Evolutionary conservation across 1,139 yeast genomes (phyloP).

Genomic region (Magnusiomyces sp.): DNA sequence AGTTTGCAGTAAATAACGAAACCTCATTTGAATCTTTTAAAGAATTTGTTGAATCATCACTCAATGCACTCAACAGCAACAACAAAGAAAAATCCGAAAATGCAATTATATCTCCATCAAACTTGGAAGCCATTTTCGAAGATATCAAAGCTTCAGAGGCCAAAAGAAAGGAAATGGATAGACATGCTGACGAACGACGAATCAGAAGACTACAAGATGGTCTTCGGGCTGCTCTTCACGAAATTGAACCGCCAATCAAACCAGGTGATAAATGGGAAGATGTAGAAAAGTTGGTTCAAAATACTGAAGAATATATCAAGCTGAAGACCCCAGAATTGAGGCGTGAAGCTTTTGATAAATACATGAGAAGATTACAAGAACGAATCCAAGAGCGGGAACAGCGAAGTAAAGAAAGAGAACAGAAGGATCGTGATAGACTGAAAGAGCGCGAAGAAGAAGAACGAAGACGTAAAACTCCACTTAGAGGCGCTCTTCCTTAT

Average conservation of each 20-base stretch:
- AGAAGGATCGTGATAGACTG: conserved; percentile 14
- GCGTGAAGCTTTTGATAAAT: conserved; percentile 30
- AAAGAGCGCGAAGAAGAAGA: conserved; percentile 14
- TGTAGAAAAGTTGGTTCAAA: conserved; percentile 28
- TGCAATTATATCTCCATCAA: not conserved
- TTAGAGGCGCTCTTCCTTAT: no score
- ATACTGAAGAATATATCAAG: conserved; percentile 32
- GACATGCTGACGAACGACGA: conserved; percentile 30
- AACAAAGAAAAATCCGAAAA: conserved; percentile 2
- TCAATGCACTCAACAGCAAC: not conserved
- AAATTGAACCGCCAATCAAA: conserved; percentile 28
- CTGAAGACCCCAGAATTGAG: conserved; percentile 32
- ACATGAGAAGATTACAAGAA: conserved; percentile 26
- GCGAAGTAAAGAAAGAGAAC: conserved; percentile 15
- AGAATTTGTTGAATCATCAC: conserved; percentile 18
- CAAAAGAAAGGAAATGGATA: conserved; percentile 26
- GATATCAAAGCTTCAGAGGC: conserved; percentile 9
- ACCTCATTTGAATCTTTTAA: conserved; percentile 23
- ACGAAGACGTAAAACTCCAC: conserved; percentile 7
- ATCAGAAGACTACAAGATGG: conserved; percentile 33
- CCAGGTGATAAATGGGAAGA: conserved; percentile 34
- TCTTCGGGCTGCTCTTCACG: conserved; percentile 32
- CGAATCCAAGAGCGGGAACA: conserved; percentile 19
- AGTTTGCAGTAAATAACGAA: conserved; percentile 17
- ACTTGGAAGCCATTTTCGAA: conserved; percentile 16